phyloP scores from a whole-genome alignment of 257 asterid species.

The Verbascum thapsus region DNA sequence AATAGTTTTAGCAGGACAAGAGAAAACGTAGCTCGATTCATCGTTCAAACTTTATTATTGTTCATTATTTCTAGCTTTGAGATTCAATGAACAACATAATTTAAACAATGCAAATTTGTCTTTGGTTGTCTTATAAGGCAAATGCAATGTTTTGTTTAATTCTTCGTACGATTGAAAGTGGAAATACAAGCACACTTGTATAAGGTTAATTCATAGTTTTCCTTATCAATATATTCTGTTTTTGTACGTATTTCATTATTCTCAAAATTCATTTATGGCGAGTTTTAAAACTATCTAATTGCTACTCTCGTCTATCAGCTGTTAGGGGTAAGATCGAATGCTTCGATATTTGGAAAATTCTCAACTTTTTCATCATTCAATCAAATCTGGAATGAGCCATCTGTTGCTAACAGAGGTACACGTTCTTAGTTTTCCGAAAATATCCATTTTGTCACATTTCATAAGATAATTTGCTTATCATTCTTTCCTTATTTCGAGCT shows the following conservation, averaged over 20 bases:
- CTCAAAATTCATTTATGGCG: background rate
- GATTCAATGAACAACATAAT: too few species aligned
- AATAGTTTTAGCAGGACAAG: too few species aligned
- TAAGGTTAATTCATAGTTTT: background rate
- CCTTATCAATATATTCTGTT: background rate
- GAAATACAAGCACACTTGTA: too few species aligned
- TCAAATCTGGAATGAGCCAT: conserved; percentile 25
- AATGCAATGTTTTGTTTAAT: too few species aligned
- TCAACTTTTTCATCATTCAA: conserved; percentile 14
- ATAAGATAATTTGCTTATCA: conserved; percentile 1
- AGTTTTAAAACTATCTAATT: conserved; percentile 13
- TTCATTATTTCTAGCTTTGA: too few species aligned
- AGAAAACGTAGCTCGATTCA: too few species aligned
- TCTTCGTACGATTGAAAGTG: too few species aligned
- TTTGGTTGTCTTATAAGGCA: too few species aligned
- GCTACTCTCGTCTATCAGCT: conserved; percentile 38
- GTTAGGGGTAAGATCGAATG: conserved; percentile 35
- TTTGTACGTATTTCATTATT: background rate
- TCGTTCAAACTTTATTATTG: too few species aligned
- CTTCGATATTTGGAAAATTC: conserved; percentile 16
- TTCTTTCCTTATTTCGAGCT: too few species aligned
- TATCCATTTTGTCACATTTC: conserved; percentile 6
- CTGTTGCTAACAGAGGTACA: conserved; percentile 32
- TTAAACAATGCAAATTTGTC: too few species aligned
- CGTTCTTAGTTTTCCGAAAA: conserved; percentile 10